Evolutionary conservation across 306 rosid species (phyloP).

Genomic region (Vigna trinervia): DNA sequence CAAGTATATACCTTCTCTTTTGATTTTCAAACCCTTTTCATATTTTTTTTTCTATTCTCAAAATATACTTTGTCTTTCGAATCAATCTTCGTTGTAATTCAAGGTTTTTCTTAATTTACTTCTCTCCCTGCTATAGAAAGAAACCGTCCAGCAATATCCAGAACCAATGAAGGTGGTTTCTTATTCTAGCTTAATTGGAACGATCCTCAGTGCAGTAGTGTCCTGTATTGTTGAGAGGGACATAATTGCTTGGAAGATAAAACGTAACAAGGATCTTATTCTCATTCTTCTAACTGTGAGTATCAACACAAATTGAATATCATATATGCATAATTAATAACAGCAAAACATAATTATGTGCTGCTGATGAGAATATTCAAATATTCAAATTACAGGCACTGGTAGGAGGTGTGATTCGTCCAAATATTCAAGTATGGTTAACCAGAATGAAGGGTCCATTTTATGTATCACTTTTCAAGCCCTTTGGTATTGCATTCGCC

Average conservation of each 20-base stretch:
- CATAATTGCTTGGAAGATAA: conserved; percentile 49
- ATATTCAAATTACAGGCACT: conserved; percentile 36
- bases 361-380: background rate
- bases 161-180: conserved; percentile 51
- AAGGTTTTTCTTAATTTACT: background rate
- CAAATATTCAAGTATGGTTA: conserved; percentile 49
- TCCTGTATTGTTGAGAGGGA: conserved; percentile 44
- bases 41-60: background rate
- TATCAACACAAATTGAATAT: background rate
- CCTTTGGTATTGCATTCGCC: conserved; percentile 57
- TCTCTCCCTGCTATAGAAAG: conserved; percentile 39
- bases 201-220: conserved; percentile 46
- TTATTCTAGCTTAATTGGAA: conserved; percentile 49
- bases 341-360: background rate
- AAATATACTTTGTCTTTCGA: background rate
- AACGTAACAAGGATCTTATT: conserved; percentile 45
- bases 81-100: background rate
- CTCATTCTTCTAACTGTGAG: conserved; percentile 50
- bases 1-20: conserved; percentile 44
- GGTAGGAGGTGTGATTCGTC: conserved; percentile 57
- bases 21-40: background rate
- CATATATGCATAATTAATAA: background rate
- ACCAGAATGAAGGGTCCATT: conserved; percentile 47
- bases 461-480: conserved; percentile 52
- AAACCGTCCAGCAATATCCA: conserved; percentile 47